phyloP scores from a whole-genome alignment of 192 early-diverging fungal species.

The Coemansia sp. region DNA sequence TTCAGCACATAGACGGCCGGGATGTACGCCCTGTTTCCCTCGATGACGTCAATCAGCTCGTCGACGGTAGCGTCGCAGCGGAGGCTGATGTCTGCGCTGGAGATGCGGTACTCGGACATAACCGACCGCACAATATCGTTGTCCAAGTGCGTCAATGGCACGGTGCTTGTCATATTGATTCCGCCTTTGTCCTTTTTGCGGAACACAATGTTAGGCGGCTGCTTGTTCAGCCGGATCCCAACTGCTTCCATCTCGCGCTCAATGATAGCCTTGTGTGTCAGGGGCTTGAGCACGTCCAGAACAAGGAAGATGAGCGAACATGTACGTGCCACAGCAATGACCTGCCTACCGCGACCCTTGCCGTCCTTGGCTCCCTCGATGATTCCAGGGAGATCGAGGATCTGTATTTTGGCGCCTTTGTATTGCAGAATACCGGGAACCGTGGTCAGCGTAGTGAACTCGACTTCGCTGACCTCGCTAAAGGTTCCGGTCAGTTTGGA shows the following conservation, averaged over 20 bases:
- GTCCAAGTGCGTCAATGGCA: conserved; percentile 84
- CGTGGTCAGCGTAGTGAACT: conserved; percentile 99
- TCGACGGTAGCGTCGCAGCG: conserved; percentile 92
- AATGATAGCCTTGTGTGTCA: conserved; percentile 92
- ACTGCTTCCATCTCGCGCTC: conserved; percentile 97
- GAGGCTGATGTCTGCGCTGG: conserved; percentile 95
- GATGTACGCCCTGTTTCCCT: conserved; percentile 94
- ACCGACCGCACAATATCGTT: conserved; percentile 91
- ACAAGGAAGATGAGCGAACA: conserved; percentile 97
- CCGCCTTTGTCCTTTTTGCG: conserved; percentile 99
- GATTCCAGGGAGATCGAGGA: conserved; percentile 97
- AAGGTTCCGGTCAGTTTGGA: conserved; percentile 94
- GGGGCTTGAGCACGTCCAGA: conserved; percentile 94
- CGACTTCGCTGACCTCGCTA: conserved; percentile 94
- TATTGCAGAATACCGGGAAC: conserved; percentile 95
- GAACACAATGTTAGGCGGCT: conserved; percentile 92
- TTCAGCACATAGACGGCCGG: conserved; percentile 95
- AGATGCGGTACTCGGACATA: conserved; percentile 90
- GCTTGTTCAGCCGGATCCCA: conserved; percentile 95
- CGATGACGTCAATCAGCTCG: conserved; percentile 97
- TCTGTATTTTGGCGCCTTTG: conserved; percentile 98
- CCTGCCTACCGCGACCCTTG: conserved; percentile 95
- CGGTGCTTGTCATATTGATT: conserved; percentile 92
- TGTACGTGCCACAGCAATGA: conserved; percentile 95
- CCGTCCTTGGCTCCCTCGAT: conserved; percentile 99